These are phyloP conservation scores for Aspergillus awamori DNA, from an alignment of 2,329 filamentous ascomycete species.

Conservation along the genomic window DNA sequence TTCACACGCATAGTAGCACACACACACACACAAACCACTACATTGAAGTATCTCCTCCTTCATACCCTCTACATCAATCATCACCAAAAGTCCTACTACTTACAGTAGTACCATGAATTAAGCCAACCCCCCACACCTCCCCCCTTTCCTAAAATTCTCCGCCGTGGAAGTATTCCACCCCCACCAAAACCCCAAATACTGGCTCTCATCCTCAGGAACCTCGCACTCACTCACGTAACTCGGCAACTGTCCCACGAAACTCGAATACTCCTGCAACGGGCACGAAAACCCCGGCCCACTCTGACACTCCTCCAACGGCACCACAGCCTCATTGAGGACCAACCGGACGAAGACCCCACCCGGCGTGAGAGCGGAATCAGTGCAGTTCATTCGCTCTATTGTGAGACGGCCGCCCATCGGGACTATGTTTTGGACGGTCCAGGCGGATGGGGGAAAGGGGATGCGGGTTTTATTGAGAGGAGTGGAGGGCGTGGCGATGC, in stretches of 20 bases:
- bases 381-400: constrained; percentile 27
- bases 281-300: constrained; percentile 25
- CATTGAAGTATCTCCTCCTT: too few relatives aligned
- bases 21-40: too few relatives aligned
- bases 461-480: constrained; percentile 23
- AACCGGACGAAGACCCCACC: constrained; percentile 24
- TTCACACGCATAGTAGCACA: too few relatives aligned
- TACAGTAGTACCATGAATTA: background rate
- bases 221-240: constrained; percentile 9
- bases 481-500: constrained; percentile 21
- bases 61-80: too few relatives aligned
- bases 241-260: constrained; percentile 14
- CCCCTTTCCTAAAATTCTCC: background rate
- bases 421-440: constrained; percentile 24
- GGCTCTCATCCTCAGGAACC: background rate
- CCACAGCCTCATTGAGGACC: constrained; percentile 28
- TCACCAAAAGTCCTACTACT: too few relatives aligned
- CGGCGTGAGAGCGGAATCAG: constrained; percentile 16
- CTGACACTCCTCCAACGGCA: constrained; percentile 21
- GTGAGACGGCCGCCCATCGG: constrained; percentile 27
- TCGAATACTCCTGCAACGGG: constrained; percentile 18
- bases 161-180: background rate
- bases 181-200: constrained; percentile 1
- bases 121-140: constrained; percentile 1
- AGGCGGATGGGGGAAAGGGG: constrained; percentile 20